Base-by-base conservation (phyloP, 2,329 filamentous ascomycete genomes). In the Rhynchosporium graminicola region DNA sequence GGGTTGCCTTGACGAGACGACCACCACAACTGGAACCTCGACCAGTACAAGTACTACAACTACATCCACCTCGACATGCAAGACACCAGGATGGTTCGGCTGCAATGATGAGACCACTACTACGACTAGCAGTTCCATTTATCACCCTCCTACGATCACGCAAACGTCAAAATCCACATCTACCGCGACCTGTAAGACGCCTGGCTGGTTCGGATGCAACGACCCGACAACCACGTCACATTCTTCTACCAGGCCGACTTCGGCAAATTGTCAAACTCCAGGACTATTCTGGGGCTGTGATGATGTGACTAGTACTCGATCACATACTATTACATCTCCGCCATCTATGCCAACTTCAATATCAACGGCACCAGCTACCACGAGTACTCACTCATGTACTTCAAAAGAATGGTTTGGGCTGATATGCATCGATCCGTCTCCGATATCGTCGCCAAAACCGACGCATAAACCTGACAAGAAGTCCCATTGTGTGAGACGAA, bases 261-360 rank as follows among this genome's bases (percentile, higher is more conserved):
- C 68, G 50, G 76, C 77, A 0, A 77, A 76, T 5, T 86, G 83
- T 67, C 69, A 79, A 57, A 81, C 78, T 1, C 84, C 83, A 0
- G 83, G 84, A 51, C 81, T 84, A 51, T 83, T 86, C 71, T 85
- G 82, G 80, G 83, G 83, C 4, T 86, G 84, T 68, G 73, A 77
- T 66, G 77, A 82, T 70, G 60, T 74, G 20, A 71, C 74, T 2
- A 73, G 77, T 0, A 72, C 73, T 5, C 71, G 76, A 0, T 71
- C 73, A 29, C 74, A 74, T 57, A 51, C 68, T 12, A 75, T 76
- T 48, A 78, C 76, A 7, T 69, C 75, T 1, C 69, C 73, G 4
- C 74, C 76, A 12, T 66, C 69, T 8, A 61, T 71, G 40, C 70
- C 69, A 31, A 67, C 65, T 10, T 38, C 62, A 4, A 67, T 65